Evolutionary conservation across 140 eudicot genomes (phyloP).

Genomic region (Flaveria floridana): DNA sequence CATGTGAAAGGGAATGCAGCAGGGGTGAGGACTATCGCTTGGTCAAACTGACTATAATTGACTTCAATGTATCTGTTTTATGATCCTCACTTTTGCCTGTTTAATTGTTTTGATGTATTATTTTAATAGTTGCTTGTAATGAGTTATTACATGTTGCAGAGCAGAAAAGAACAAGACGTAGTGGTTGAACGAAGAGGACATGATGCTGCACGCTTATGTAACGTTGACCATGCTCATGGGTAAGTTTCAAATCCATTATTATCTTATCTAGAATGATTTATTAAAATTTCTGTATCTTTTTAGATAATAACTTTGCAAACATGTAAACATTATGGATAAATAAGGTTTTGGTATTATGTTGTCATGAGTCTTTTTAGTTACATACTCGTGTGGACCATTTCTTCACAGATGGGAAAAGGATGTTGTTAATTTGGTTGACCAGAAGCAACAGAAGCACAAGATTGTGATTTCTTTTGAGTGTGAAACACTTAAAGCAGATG

Average conservation of each 20-base stretch:
- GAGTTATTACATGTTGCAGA: constrained; percentile 41
- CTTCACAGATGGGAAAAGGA: constrained; percentile 76
- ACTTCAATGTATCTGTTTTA: constrained; percentile 56
- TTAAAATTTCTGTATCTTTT: neutral
- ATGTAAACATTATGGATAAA: neutral
- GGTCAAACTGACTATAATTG: constrained; percentile 82
- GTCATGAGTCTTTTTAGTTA: neutral
- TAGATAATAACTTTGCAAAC: neutral
- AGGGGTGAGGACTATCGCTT: constrained; percentile 94
- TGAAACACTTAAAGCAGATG: constrained; percentile 83
- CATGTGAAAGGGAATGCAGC: constrained; percentile 99
- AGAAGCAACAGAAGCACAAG: constrained; percentile 57
- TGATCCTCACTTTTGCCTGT: neutral
- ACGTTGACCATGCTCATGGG: constrained; percentile 94
- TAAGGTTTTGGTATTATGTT: constrained; percentile 8
- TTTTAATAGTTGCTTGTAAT: constrained; percentile 3
- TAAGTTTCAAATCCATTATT: constrained; percentile 19
- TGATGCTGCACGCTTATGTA: constrained; percentile 84
- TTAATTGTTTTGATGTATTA: constrained; percentile 14
- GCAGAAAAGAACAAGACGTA: constrained; percentile 60
- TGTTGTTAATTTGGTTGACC: constrained; percentile 61
- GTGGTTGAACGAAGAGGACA: constrained; percentile 97
- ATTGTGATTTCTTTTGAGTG: constrained; percentile 69
- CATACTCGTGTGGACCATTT: constrained; percentile 3
- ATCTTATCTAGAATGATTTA: no score